A percentile compares a stretch with the other conserved stretches of the same genome.
Conservation (phyloP, 202 grass and related monocot species). For the Bolboschoenoplectus hybrid region DNA sequence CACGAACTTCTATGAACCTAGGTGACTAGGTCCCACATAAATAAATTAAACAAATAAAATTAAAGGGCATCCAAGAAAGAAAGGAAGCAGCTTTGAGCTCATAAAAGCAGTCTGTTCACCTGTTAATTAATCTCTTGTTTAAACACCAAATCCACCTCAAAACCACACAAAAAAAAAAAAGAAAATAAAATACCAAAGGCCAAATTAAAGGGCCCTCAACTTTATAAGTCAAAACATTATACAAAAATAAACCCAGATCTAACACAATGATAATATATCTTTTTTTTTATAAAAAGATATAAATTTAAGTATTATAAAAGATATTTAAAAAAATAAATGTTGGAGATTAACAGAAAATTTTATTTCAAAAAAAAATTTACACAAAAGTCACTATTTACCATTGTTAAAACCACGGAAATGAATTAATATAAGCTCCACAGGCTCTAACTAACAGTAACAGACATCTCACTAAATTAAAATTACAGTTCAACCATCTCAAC, state of each 20-base stretch:
- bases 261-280: too few species aligned
- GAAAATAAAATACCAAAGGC: conserved; percentile 19
- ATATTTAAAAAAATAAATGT: too few species aligned
- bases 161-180: neutral
- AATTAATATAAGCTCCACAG: neutral
- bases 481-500: neutral
- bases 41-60: neutral
- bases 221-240: neutral
- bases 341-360: too few species aligned
- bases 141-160: conserved; percentile 38
- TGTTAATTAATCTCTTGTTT: conserved; percentile 39
- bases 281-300: too few species aligned
- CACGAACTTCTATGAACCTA: conserved; percentile 10
- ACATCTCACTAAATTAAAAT: neutral
- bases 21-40: neutral
- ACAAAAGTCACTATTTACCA: neutral
- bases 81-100: conserved; percentile 32
- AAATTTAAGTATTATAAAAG: too few species aligned
- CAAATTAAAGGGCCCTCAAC: conserved; percentile 3
- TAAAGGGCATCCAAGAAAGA: conserved; percentile 40
- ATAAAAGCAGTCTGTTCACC: neutral
- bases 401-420: neutral
- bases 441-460: neutral
- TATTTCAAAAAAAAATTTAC: neutral
- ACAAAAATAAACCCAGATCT: too few species aligned